phyloP scores from a whole-genome alignment of 768 basidiomycete species.

The Sutorius australiensis region DNA sequence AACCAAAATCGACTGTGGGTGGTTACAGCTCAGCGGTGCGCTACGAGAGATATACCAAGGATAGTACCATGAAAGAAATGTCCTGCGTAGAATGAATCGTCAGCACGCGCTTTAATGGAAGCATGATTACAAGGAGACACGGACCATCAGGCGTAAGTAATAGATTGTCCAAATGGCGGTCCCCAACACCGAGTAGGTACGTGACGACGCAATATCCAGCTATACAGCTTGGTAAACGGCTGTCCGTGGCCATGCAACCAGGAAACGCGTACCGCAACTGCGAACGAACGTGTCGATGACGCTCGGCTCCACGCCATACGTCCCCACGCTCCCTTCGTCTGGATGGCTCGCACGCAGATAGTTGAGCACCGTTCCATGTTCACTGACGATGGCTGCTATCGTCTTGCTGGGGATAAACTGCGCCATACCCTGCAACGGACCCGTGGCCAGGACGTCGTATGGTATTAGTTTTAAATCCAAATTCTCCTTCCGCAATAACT shows the following conservation, averaged over 20 bases:
- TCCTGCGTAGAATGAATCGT: constrained; percentile 36
- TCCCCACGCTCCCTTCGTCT: constrained; percentile 92
- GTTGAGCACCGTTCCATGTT: constrained; percentile 82
- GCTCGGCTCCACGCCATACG: constrained; percentile 89
- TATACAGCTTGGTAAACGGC: constrained; percentile 33
- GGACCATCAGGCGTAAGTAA: constrained; percentile 87
- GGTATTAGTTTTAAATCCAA: constrained; percentile 88
- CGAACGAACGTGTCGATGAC: constrained; percentile 96
- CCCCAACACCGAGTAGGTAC: constrained; percentile 93
- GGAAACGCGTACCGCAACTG: constrained; percentile 76
- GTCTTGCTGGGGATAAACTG: constrained; percentile 97
- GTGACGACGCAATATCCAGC: constrained; percentile 98
- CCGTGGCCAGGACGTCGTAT: constrained; percentile 92
- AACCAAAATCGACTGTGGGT: constrained; percentile 88
- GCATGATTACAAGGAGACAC: constrained; percentile 13
- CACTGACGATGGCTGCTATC: constrained; percentile 90
- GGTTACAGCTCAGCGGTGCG: constrained; percentile 8
- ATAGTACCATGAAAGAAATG: constrained; percentile 93
- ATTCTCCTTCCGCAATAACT: constrained; percentile 89
- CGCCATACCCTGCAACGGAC: constrained; percentile 88
- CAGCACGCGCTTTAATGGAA: not conserved
- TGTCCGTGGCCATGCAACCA: not conserved
- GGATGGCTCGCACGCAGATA: constrained; percentile 85
- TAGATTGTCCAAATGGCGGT: constrained; percentile 94
- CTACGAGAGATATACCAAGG: not conserved